Evolutionary conservation across 345 rosid species (phyloP), one percentile per base, ranked within the genome.

Genomic region (Anastatica hierochuntica): DNA sequence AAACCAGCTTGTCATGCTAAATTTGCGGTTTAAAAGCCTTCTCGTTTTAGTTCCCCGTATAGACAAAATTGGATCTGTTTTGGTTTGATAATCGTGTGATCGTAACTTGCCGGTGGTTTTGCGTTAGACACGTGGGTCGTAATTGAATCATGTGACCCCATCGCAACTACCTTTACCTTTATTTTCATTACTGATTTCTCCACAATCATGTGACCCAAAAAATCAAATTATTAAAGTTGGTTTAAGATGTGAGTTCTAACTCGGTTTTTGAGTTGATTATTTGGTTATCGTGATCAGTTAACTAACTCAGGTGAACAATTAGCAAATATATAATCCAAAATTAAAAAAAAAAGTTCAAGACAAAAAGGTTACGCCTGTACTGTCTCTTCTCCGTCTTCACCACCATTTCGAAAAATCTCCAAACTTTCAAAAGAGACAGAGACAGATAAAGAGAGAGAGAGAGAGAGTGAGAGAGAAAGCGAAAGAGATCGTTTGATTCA

Each of bases 111-210:
- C 69, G 63, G 58, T 48, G 64, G 62, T 2, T 16, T 42, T 17
- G 58, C 41, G 53, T 16, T 41, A 27, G 49, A 35, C 70, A 57
- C 70, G 70, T 65, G 59, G 70, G 27, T 13, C 33, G 16, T 33
- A 10, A 14, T 1, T 31, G 12, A 55, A 40, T 47, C 63, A 56
- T 51, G 63, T 64, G 69, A 31, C 44, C 14, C 49, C 56, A 21
- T n/a, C 43, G 33, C 35, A 48, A 55, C 49, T 33, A 40, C 29
- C 49, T 43, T 33, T 64, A n/a, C n/a, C n/a, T 64, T 46, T 56
- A 31, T 64, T 40, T n/a, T n/a, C 57, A 4, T 44, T 31, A 12
- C 33, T 54, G 49, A 14, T 19, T 3, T 27, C 46, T 46, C 34
- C 56, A 39, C 36, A 63, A 46, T 63, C 56, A 54, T 49, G 20